Conservation (phyloP, 1,284 basidiomycete species). For the Microbotryum lychnidis-dioicae region DNA sequence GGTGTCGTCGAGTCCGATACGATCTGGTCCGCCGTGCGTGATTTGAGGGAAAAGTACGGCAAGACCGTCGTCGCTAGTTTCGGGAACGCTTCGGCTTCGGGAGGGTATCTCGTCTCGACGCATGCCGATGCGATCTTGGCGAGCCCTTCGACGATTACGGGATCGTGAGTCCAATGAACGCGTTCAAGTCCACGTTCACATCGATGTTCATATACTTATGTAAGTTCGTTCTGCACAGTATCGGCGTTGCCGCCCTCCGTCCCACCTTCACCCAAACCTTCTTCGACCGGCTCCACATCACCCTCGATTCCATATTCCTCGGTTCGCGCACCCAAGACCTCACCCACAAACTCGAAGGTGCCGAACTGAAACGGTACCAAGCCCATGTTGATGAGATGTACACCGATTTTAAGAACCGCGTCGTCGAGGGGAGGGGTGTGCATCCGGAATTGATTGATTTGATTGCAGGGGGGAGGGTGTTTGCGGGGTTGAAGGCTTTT, state of each 20-base stretch:
- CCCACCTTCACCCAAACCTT: constrained; percentile 42
- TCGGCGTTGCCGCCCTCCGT: constrained; percentile 41
- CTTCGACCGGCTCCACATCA: constrained; percentile 41
- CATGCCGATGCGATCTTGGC: constrained; percentile 39
- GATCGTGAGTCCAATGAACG: constrained; percentile 30
- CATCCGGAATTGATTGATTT: constrained; percentile 39
- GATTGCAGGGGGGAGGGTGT: constrained; percentile 44
- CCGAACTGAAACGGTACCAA: constrained; percentile 37
- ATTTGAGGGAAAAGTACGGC: constrained; percentile 37
- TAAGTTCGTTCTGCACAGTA: constrained; percentile 1
- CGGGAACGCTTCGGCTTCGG: constrained; percentile 42
- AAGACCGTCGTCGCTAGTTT: constrained; percentile 44
- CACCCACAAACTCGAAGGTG: constrained; percentile 37
- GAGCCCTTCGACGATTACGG: constrained; percentile 42
- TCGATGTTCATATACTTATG: neutral
- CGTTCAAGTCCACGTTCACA: neutral
- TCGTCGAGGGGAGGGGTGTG: constrained; percentile 41
- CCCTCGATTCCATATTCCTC: constrained; percentile 42
- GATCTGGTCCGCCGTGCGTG: constrained; percentile 42
- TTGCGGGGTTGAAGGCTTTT: constrained; percentile 42
- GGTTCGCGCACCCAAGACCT: constrained; percentile 39
- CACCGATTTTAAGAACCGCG: constrained; percentile 36
- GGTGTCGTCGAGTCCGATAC: constrained; percentile 43
- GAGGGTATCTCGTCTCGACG: constrained; percentile 40
- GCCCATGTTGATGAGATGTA: constrained; percentile 42